Percentiles rank a stretch among this genome's conserved stretches.
Evolutionary conservation across 2,329 filamentous ascomycete species (phyloP).

Genomic region (Leptosphaerulina australis): DNA sequence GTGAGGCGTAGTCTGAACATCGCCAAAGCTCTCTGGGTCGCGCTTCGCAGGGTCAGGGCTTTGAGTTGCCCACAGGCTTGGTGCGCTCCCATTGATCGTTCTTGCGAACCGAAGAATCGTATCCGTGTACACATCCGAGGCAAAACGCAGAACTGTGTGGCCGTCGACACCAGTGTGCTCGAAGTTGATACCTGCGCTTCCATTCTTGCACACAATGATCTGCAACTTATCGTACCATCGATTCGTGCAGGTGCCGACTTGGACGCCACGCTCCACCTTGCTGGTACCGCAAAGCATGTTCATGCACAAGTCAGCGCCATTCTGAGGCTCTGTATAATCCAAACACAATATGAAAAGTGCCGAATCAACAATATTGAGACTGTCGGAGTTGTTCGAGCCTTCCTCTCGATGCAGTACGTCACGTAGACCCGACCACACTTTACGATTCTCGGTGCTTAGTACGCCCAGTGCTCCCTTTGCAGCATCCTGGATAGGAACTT

Average conservation of each 20-base stretch:
- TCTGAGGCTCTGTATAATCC: constrained; percentile 86
- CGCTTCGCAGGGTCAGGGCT: constrained; percentile 93
- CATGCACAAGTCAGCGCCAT: constrained; percentile 83
- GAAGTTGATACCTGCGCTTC: constrained; percentile 98
- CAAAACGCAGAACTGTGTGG: constrained; percentile 94
- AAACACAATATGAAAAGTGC: constrained; percentile 91
- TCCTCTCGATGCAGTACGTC: constrained; percentile 86
- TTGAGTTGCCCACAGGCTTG: constrained; percentile 85
- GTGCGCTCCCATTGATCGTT: constrained; percentile 92
- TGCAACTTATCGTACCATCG: constrained; percentile 99
- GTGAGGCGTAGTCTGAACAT: constrained; percentile 90
- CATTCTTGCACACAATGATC: constrained; percentile 99
- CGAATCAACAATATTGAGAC: constrained; percentile 91
- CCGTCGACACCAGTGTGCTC: constrained; percentile 98
- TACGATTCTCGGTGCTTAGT: constrained; percentile 93
- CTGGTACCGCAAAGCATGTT: constrained; percentile 99
- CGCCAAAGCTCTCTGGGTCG: constrained; percentile 87
- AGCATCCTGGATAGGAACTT: constrained; percentile 89
- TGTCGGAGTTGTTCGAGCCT: constrained; percentile 93
- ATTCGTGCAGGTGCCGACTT: constrained; percentile 97
- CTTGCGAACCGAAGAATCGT: constrained; percentile 95
- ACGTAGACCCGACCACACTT: constrained; percentile 90
- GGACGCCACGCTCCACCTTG: constrained; percentile 87
- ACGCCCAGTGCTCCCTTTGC: constrained; percentile 95
- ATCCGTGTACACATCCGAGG: constrained; percentile 95